Percentiles rank a stretch among this genome's conserved stretches.
Conservation (phyloP, 768 basidiomycete species). For the Amanita rimosa region DNA sequence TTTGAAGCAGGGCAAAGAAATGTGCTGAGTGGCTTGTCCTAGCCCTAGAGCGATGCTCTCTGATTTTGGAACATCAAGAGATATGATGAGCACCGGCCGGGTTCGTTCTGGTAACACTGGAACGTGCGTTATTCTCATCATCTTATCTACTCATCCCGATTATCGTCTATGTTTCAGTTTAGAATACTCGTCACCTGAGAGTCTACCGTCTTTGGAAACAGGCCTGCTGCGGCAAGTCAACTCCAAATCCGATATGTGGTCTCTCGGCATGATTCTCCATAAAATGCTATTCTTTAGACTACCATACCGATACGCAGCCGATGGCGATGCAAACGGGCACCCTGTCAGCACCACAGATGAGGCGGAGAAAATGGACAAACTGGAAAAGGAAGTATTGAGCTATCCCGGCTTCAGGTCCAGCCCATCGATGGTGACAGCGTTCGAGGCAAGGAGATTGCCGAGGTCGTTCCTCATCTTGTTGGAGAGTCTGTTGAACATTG, state of each 20-base stretch:
- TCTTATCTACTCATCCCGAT: background rate
- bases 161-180: constrained; percentile 29
- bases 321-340: constrained; percentile 38
- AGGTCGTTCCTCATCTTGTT: constrained; percentile 60
- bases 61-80: constrained; percentile 91
- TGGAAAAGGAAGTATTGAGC: constrained; percentile 61
- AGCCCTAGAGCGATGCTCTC: constrained; percentile 93
- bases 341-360: constrained; percentile 31
- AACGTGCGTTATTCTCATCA: constrained; percentile 48
- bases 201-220: constrained; percentile 54
- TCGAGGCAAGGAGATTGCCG: constrained; percentile 66
- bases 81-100: constrained; percentile 65
- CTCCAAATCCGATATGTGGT: constrained; percentile 95
- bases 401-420: constrained; percentile 69
- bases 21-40: background rate
- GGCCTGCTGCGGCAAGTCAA: constrained; percentile 63
- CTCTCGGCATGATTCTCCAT: constrained; percentile 91
- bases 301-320: constrained; percentile 69
- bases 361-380: constrained; percentile 48
- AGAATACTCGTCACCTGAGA: constrained; percentile 86
- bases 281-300: constrained; percentile 86
- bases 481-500: constrained; percentile 56
- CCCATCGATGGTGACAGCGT: constrained; percentile 36
- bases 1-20: background rate
- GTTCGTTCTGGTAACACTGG: constrained; percentile 88